A percentile compares a stretch with the other conserved stretches of the same genome.
Conservation (phyloP, 345 rosid genomes). For the Lumnitzera littorea region DNA sequence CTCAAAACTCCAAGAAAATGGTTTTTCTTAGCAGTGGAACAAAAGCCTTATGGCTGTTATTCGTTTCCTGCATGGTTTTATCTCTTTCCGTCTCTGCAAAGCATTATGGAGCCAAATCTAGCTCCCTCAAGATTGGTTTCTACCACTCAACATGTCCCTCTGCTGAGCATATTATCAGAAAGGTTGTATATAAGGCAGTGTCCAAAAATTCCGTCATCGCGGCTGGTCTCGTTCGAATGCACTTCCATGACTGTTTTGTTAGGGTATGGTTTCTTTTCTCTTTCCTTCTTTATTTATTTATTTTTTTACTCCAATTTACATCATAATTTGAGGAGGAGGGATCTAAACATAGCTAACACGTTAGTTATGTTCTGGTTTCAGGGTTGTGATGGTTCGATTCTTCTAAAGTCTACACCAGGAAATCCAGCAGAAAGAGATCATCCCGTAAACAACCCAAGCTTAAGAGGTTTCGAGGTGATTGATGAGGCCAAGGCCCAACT, state of each 20-base stretch:
- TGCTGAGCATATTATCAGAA: constrained; percentile 8
- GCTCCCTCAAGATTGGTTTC: constrained; percentile 7
- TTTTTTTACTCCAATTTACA: too few species aligned
- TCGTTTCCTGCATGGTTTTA: too few species aligned
- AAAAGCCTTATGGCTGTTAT: too few species aligned
- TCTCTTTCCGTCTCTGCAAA: too few species aligned
- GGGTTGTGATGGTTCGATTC: constrained; percentile 38
- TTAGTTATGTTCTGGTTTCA: not conserved
- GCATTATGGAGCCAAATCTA: too few species aligned
- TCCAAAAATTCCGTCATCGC: constrained; percentile 5
- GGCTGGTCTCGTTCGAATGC: constrained; percentile 12
- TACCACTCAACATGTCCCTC: constrained; percentile 5
- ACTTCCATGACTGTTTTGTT: constrained; percentile 17
- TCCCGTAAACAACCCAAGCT: constrained; percentile 21
- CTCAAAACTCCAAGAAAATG: too few species aligned
- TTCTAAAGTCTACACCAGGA: constrained; percentile 13
- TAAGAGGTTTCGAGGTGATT: constrained; percentile 31
- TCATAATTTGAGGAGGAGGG: too few species aligned
- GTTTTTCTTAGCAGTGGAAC: too few species aligned
- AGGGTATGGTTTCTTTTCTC: constrained; percentile 4
- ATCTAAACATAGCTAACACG: not conserved
- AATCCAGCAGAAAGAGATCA: constrained; percentile 21
- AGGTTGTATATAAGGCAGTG: constrained; percentile 1
- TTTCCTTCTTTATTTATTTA: too few species aligned
- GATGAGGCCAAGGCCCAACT: constrained; percentile 20